Evolutionary conservation across 73 alveolate species (phyloP), one percentile per base, ranked within the genome.

Genomic region (Stentor coeruleus): DNA sequence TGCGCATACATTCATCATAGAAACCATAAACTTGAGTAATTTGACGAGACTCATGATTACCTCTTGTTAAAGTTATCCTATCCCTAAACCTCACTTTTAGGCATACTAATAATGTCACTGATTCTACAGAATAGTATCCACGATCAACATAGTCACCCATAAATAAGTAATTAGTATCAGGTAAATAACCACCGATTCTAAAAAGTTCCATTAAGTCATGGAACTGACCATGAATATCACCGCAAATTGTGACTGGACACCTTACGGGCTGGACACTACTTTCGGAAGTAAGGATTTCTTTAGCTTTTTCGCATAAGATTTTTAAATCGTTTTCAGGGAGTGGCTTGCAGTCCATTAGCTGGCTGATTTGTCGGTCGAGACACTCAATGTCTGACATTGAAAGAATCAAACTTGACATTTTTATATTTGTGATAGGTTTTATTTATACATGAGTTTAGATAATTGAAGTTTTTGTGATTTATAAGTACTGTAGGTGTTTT

Each of bases 221-320:
- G 89, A 91, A 95, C 81, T 96, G 99, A 57, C 99, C 99, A 85
- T 96, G 99, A 42, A 96, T 86, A 88, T 96, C 99, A 39, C 99
- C 99, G 85, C 98, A 97, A 58, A 96, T 92, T 38, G 98, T 96
- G 74, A 96, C 97, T 40, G 98, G 97, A 20, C 91, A 80, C 60
- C 87, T 74, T 3, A 94, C 97, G 26, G 74, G 40, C 57, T 76
- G 74, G 72, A 87, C 81, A 87, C 92, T 91, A 35, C 94, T 41
- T 73, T 95, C 92, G 86, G 90, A 92, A 37, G 76, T 41, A 76
- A 96, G 90, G 57, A 95, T 89, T 81, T 96, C 99, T 84, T 95
- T 96, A n/a, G 96, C 98, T 58, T 87, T 91, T 60, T 93, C 95
- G 84, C 98, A 94, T 35, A 94, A 91, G 0, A 74, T 84, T 82